phyloP scores from a whole-genome alignment of 768 basidiomycete species.

The Panellus pusillus region DNA sequence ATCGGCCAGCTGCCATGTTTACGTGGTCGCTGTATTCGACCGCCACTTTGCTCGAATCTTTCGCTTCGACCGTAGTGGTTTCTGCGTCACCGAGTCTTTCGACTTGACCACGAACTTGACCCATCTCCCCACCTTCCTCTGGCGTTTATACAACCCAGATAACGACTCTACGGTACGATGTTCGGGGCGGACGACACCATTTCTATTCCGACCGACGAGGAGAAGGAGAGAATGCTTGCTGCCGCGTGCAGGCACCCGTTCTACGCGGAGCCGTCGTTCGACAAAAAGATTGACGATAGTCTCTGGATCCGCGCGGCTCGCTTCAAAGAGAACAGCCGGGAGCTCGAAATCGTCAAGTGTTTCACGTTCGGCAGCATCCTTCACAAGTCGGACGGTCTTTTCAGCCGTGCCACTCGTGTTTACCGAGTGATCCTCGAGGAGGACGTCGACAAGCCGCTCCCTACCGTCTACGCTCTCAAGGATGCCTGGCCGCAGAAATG shows the following conservation, averaged over 20 bases:
- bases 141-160: background rate
- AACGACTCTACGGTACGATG: background rate
- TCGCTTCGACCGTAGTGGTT: conserved; percentile 6
- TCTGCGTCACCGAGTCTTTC: background rate
- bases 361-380: conserved; percentile 3
- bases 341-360: background rate
- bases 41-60: background rate
- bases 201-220: background rate
- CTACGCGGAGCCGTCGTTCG: background rate
- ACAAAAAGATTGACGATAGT: background rate
- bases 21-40: background rate
- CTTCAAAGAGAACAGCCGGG: background rate
- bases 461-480: conserved; percentile 3
- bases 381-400: conserved; percentile 1
- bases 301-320: background rate
- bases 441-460: background rate
- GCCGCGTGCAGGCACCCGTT: no score
- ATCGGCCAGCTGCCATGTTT: conserved; percentile 1
- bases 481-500: conserved; percentile 1
- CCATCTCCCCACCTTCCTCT: background rate
- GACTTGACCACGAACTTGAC: background rate
- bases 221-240: background rate
- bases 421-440: conserved; percentile 1
- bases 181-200: background rate
- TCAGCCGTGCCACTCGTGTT: conserved; percentile 11